Evolutionary conservation across 257 asterid species (phyloP), one percentile per base, ranked within the genome.

Genomic region (Nicotiana attenuata): DNA sequence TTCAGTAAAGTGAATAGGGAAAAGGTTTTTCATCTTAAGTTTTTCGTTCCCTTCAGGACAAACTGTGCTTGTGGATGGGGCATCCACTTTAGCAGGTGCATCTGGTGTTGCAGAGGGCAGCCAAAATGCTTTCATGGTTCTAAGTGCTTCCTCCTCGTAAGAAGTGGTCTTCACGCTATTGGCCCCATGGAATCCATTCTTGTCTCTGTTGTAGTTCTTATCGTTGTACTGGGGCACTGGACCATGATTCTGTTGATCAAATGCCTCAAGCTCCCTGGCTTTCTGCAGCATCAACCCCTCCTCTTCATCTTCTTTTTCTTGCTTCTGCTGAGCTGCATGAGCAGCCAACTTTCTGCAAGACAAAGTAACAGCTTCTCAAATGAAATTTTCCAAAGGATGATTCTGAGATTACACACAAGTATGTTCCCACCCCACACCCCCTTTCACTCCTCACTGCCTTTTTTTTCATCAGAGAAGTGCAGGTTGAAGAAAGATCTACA

Each of bases 41-140:
- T 96, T 94, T 86, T 96, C 98, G 1, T 79, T 92, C 83, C 99
- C 98, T 85, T 96, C 97, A 2, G 99, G 99, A 77, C 98, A 96
- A 20, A 84, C 60, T 1, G 98, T 96, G 80, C 87, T 89, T 6
- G 92, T 84, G 33, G 94, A 87, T 15, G 99, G 98, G 31, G 96
- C 88, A 0, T 89, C 94, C 9, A 92, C 93, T 82, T 93, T 96
- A 75, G 87, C 92, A 13, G 97, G 91, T 56, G 98, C 98, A 7
- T 89, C 97, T 0, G 99, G 98, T 41, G 99, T 96, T 50, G 99
- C 98, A 66, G 98, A 94, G 67, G 99, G 99, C 20, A 96, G 86
- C 99, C 98, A 96, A 85, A 96, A 92, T 0, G 99, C 99, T 85
- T 96, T 96, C 99, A 96, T 94, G 67, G 97, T 94, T 16, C 98